Evolutionary conservation across 129 eudicot genomes (phyloP), one percentile per base, ranked within the genome.

Genomic region (Oenanthe sinensis): DNA sequence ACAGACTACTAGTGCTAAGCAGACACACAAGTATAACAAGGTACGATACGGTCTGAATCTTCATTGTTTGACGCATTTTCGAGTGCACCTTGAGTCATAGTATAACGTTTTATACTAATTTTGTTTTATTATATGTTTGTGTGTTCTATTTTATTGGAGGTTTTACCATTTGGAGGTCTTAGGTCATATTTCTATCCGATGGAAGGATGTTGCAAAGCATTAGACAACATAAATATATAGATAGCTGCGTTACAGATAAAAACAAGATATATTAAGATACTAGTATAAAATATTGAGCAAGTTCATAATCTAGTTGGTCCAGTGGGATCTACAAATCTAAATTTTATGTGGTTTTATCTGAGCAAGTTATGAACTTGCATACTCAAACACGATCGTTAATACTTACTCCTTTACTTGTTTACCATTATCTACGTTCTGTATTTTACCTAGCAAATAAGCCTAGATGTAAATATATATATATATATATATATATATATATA

Each of bases 191-290:
- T 83, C 85, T 96, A 12, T 79, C 70, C 78, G 95, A 92, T 85
- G 99, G 99, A 82, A 85, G 95, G 80, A 89, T 89, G 85, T 94
- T 92, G 76, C 99, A 96, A 81, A 96, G 97, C 84, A 89, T 96
- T 49, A 82, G 97, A 84, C 93, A 89, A 75, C 99, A 96, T 85
- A 96, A 96, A 92, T 97, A 96, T 78, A 88, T 96, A 28, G 97
- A 92, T 58, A 92, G 97, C 87, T 89, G 95, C 74, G 91, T 96
- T 81, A 90, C 92, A 77, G 99, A 97, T 96, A 96, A 60, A 4
- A 63, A n/a, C n/a, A 37, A 79, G 43, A 67, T 58, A 30, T 22
- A 13, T 6, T 55, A 19, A 49, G 54, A 30, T 30, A 13, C 78
- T 47, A 16, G 10, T 74, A 81, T 58, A 78, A 74, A 16, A n/a